phyloP scores from a whole-genome alignment of 202 grass and related monocot species.

The Panicum virgatum region DNA sequence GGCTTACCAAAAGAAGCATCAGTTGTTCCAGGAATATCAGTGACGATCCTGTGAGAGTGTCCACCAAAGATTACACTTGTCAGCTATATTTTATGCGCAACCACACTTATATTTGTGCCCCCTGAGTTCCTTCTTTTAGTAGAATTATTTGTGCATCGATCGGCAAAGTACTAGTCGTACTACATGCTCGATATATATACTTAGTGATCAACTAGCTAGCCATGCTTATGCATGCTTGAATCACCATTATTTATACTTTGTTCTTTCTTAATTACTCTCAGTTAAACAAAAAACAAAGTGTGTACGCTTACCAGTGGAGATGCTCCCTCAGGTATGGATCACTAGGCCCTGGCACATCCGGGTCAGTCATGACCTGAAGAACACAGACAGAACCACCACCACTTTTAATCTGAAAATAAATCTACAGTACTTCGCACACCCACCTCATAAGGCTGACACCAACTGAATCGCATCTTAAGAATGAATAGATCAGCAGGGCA shows the following conservation, averaged over 20 bases:
- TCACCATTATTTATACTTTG: neutral
- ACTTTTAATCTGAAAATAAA: conserved; percentile 4
- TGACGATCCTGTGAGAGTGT: conserved; percentile 71
- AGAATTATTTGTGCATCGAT: neutral
- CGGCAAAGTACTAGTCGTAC: neutral
- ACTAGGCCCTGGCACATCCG: conserved; percentile 91
- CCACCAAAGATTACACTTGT: conserved; percentile 11
- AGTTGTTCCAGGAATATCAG: conserved; percentile 95
- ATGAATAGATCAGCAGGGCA: neutral
- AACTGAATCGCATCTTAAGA: neutral
- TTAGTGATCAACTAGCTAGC: neutral
- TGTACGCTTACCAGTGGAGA: conserved; percentile 74
- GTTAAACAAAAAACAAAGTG: neutral
- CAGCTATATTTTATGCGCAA: conserved; percentile 33
- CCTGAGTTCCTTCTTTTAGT: neutral
- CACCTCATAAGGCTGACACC: neutral
- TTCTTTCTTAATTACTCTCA: neutral
- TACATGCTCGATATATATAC: neutral
- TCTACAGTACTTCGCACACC: neutral
- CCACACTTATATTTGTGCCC: conserved; percentile 5
- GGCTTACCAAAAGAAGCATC: conserved; percentile 84
- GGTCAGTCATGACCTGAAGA: conserved; percentile 94
- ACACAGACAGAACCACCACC: conserved; percentile 8
- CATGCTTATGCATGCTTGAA: neutral
- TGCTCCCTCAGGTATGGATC: conserved; percentile 93